These are phyloP conservation scores for Lophiostoma macrostomum DNA, from an alignment of 495 filamentous ascomycete genomes.

Conservation along the genomic window DNA sequence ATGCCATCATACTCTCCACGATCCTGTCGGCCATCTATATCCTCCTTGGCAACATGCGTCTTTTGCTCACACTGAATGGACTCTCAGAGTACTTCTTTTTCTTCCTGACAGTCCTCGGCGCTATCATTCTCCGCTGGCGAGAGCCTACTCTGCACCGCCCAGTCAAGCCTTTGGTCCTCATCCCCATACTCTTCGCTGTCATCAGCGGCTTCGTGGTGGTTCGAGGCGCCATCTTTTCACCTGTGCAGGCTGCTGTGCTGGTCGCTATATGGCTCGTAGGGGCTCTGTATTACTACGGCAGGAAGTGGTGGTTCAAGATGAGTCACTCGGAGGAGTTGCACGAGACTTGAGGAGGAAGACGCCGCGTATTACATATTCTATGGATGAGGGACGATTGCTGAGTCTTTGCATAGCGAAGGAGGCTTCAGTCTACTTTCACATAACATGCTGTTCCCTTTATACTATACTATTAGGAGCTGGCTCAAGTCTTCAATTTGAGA, in stretches of 20 bases:
- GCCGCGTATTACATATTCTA: too few relatives aligned
- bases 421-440: too few relatives aligned
- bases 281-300: slow-evolving; percentile 41
- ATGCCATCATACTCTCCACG: slow-evolving; percentile 51
- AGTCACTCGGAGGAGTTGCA: neutral
- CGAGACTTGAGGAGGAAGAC: too few relatives aligned
- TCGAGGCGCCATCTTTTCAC: slow-evolving; percentile 53
- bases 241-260: slow-evolving; percentile 47
- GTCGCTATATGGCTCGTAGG: slow-evolving; percentile 49
- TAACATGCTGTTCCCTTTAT: too few relatives aligned
- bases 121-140: slow-evolving; percentile 49
- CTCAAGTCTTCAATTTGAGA: too few relatives aligned
- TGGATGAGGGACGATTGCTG: too few relatives aligned
- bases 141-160: slow-evolving; percentile 49
- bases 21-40: slow-evolving; percentile 53
- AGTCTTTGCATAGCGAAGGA: too few relatives aligned
- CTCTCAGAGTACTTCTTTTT: slow-evolving; percentile 58
- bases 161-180: slow-evolving; percentile 47
- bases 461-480: too few relatives aligned
- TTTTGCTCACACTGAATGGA: slow-evolving; percentile 56
- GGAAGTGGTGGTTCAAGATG: slow-evolving; percentile 2
- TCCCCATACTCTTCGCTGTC: slow-evolving; percentile 49
- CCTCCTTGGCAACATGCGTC: slow-evolving; percentile 54
- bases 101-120: slow-evolving; percentile 54
- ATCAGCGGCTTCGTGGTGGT: slow-evolving; percentile 56